Evolutionary conservation across 2,329 filamentous ascomycete genomes (phyloP).

Genomic region (Fusarium lateritium): DNA sequence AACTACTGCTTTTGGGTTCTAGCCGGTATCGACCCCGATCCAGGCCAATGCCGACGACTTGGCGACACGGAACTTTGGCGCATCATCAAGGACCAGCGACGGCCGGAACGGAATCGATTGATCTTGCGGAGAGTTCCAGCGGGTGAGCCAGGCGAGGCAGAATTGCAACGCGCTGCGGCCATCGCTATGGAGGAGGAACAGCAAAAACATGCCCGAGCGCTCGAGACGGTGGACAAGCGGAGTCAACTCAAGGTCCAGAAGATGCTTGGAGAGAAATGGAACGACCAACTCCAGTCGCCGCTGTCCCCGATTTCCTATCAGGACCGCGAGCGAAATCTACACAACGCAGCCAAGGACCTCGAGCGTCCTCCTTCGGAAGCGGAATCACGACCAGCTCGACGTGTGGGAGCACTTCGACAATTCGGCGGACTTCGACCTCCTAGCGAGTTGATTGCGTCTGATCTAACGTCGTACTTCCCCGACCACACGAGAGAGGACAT

Average conservation of each 20-base stretch:
- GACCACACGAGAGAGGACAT: slow-evolving; percentile 95
- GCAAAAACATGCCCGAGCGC: slow-evolving; percentile 75
- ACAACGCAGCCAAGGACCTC: slow-evolving; percentile 70
- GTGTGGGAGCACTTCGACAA: slow-evolving; percentile 74
- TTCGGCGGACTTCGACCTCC: slow-evolving; percentile 95
- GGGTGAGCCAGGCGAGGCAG: slow-evolving; percentile 88
- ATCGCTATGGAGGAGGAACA: slow-evolving; percentile 91
- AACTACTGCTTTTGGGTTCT: slow-evolving; percentile 98
- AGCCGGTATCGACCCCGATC: slow-evolving; percentile 86
- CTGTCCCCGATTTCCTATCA: slow-evolving; percentile 84
- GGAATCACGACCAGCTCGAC: slow-evolving; percentile 59
- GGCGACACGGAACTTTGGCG: slow-evolving; percentile 91
- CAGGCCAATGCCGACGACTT: slow-evolving; percentile 83
- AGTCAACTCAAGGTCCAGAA: slow-evolving; percentile 92
- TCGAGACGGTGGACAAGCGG: slow-evolving; percentile 77
- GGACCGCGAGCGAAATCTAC: slow-evolving; percentile 78
- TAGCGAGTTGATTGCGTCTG: slow-evolving; percentile 96
- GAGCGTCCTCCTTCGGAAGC: slow-evolving; percentile 69
- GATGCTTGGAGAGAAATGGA: slow-evolving; percentile 88
- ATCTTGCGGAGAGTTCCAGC: slow-evolving; percentile 94
- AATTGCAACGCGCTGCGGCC: slow-evolving; percentile 87
- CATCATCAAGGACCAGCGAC: slow-evolving; percentile 87
- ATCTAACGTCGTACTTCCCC: slow-evolving; percentile 97
- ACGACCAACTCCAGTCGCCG: slow-evolving; percentile 84
- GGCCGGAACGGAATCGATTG: slow-evolving; percentile 89